phyloP scores from a whole-genome alignment of 805 yeast species.

The Kurtzmaniella fragi region DNA sequence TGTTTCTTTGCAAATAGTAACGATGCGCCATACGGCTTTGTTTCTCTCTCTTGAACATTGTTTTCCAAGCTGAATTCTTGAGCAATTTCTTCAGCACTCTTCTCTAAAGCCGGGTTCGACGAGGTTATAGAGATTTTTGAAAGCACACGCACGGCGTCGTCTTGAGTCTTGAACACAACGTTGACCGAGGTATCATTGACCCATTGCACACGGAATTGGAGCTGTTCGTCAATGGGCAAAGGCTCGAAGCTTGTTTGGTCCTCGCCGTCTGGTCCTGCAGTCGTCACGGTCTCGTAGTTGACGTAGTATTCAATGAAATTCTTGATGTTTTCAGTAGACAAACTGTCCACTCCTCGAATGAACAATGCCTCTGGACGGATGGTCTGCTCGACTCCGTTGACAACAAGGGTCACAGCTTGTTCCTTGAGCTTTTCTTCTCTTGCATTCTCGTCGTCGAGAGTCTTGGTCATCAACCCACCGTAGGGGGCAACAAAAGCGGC shows the following conservation, averaged over 20 bases:
- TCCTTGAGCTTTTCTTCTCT: constrained; percentile 23
- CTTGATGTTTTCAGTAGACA: constrained; percentile 57
- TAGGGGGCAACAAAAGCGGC: constrained; percentile 28
- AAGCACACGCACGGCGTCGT: constrained; percentile 35
- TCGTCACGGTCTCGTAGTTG: constrained; percentile 21
- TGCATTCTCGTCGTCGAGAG: constrained; percentile 33
- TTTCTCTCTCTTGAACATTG: constrained; percentile 32
- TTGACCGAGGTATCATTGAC: constrained; percentile 58
- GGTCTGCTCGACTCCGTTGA: constrained; percentile 26
- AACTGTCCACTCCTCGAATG: constrained; percentile 58
- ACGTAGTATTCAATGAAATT: constrained; percentile 45
- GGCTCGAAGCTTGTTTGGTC: constrained; percentile 15
- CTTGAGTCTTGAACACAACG: constrained; percentile 45
- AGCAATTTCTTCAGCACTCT: constrained; percentile 8
- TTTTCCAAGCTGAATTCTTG: constrained; percentile 10
- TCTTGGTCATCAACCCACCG: constrained; percentile 37
- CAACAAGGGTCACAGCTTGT: constrained; percentile 28
- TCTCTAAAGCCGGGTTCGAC: constrained; percentile 9
- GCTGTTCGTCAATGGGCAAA: constrained; percentile 19
- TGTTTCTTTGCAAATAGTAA: constrained; percentile 28
- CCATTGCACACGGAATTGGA: constrained; percentile 55
- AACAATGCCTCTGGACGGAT: constrained; percentile 45
- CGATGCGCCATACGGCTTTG: constrained; percentile 36
- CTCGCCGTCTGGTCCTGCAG: constrained; percentile 10
- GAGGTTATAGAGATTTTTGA: constrained; percentile 23